Percentiles rank a stretch among this genome's conserved stretches.
phyloP scores from a whole-genome alignment of 2,329 filamentous ascomycete genomes.

The Taxawa tesnikishii region DNA sequence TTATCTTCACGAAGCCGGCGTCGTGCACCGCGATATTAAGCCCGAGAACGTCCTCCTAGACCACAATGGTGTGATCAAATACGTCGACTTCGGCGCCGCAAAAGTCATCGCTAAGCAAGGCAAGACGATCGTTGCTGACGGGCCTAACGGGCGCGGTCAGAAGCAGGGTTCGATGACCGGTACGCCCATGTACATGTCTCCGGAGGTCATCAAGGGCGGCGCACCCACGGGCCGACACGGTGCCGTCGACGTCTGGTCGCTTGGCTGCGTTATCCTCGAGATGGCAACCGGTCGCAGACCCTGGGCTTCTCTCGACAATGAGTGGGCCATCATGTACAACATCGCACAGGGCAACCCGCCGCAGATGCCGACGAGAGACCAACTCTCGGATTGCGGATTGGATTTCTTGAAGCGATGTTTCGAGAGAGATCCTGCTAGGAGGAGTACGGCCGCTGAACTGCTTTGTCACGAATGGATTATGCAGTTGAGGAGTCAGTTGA shows the following conservation, averaged over 20 bases:
- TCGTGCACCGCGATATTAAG: constrained; percentile 95
- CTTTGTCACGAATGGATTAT: constrained; percentile 86
- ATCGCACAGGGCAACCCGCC: constrained; percentile 95
- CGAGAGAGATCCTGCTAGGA: constrained; percentile 63
- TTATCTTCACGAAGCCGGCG: constrained; percentile 82
- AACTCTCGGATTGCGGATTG: constrained; percentile 71
- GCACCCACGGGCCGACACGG: constrained; percentile 67
- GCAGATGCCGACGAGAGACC: constrained; percentile 66
- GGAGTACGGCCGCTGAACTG: constrained; percentile 75
- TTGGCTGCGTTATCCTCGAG: constrained; percentile 92
- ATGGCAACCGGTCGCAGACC: constrained; percentile 93
- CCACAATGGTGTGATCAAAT: constrained; percentile 97
- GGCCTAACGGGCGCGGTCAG: constrained; percentile 20
- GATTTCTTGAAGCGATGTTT: constrained; percentile 87
- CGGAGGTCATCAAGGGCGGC: constrained; percentile 93
- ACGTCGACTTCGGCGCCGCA: constrained; percentile 94
- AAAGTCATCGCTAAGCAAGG: constrained; percentile 94
- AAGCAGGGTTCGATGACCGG: constrained; percentile 86
- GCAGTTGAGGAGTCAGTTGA: constrained; percentile 31
- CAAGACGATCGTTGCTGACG: constrained; percentile 60
- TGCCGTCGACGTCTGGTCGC: constrained; percentile 88
- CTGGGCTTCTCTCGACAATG: constrained; percentile 93
- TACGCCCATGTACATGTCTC: constrained; percentile 99
- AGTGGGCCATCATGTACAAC: constrained; percentile 99
- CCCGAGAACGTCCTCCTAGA: constrained; percentile 94